Percentiles rank a stretch among this genome's conserved stretches.
Evolutionary conservation across 179 eudicot species (phyloP).

Genomic region (Corrigiola litoralis): DNA sequence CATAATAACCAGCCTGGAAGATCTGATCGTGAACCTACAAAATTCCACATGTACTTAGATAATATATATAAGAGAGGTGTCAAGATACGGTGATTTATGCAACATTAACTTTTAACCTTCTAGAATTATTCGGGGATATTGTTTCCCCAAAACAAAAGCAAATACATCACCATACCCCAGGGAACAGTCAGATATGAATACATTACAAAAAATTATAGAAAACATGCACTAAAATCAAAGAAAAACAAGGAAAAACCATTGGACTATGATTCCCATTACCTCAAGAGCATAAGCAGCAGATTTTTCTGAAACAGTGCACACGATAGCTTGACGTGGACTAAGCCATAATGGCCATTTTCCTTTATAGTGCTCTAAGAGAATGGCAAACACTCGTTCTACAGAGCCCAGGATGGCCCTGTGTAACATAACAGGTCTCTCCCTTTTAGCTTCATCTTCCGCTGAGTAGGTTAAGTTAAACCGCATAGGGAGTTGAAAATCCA

Average conservation of each 20-base stretch:
- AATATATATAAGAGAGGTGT: background rate
- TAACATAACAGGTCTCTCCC: constrained; percentile 96
- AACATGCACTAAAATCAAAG: background rate
- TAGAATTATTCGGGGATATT: too few species aligned
- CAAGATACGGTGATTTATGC: too few species aligned
- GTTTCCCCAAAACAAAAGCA: too few species aligned
- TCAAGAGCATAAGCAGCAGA: constrained; percentile 66
- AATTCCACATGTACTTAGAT: background rate
- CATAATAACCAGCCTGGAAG: constrained; percentile 74
- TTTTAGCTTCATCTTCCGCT: constrained; percentile 91
- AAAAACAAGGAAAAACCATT: background rate
- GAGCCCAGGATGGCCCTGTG: constrained; percentile 96
- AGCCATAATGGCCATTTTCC: constrained; percentile 99
- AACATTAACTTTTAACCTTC: too few species aligned
- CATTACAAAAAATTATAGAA: too few species aligned
- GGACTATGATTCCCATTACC: constrained; percentile 33
- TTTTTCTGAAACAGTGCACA: constrained; percentile 86
- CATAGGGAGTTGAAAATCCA: constrained; percentile 91
- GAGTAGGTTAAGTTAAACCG: constrained; percentile 83
- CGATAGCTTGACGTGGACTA: constrained; percentile 92
- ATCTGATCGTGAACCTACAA: constrained; percentile 63
- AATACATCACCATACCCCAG: too few species aligned
- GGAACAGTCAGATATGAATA: too few species aligned
- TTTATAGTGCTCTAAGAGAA: constrained; percentile 88
- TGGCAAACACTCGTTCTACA: constrained; percentile 94